Percentiles rank a stretch among this genome's conserved stretches.
Evolutionary conservation across 2,329 filamentous ascomycete genomes (phyloP).

Genomic region (Teratosphaeria gauchensis): DNA sequence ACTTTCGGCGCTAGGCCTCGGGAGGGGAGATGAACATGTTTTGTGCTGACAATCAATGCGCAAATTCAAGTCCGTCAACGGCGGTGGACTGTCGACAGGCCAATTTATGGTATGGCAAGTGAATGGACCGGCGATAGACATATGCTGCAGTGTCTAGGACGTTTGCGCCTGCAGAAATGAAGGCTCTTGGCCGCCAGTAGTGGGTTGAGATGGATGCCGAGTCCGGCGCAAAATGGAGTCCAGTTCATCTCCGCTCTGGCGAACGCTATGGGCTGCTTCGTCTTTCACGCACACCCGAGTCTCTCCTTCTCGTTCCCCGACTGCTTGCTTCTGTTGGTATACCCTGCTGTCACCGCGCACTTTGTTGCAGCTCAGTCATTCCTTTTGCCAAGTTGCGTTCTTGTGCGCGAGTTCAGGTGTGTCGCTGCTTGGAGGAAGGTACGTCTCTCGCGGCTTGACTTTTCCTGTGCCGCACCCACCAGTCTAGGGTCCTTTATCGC

Average conservation of each 20-base stretch:
- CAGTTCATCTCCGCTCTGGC: not conserved
- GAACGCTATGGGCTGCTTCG: not conserved
- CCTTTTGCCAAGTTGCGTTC: not conserved
- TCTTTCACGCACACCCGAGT: constrained; percentile 2
- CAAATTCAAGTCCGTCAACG: not conserved
- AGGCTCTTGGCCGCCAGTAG: not conserved
- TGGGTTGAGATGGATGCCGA: not conserved
- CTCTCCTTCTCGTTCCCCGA: constrained; percentile 3
- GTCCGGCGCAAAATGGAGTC: not conserved
- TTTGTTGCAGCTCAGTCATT: constrained; percentile 3
- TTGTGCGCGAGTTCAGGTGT: not conserved
- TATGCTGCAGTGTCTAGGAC: not conserved
- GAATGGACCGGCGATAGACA: not conserved
- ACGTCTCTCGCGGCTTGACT: not conserved
- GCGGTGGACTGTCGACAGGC: not conserved
- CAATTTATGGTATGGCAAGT: not conserved
- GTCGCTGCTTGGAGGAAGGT: constrained; percentile 1
- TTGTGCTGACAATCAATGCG: not conserved
- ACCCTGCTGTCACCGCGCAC: not conserved
- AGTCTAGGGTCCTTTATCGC: not conserved
- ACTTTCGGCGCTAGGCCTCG: not conserved
- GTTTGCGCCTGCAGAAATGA: not conserved
- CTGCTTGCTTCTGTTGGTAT: not conserved
- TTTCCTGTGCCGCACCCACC: constrained; percentile 1
- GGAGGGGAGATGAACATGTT: not conserved